Base-by-base conservation (phyloP, 495 filamentous ascomycete species). In the Gamarada debralockiae region DNA sequence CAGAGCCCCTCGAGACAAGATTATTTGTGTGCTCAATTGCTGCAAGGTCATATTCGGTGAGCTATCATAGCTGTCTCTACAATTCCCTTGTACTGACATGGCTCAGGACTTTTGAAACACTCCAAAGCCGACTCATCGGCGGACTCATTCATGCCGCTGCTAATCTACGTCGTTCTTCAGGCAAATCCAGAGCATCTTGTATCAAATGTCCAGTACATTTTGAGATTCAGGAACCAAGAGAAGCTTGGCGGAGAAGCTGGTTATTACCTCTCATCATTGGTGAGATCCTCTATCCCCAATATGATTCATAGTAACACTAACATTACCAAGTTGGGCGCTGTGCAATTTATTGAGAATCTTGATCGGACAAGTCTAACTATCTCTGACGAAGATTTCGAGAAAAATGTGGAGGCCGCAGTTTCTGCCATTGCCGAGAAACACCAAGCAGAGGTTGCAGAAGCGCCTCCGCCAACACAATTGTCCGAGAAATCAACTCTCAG, bases 11-110 rank as follows among this genome's bases (percentile, higher is more conserved):
- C 77, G 93, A 64, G 93, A 99, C 70, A 99, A 99, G 68, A 90
- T 99, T 17, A 97, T 99, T 40, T 97, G 93, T 68, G 89, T 97
- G 46, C 70, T 99, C 40, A 99, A 99, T 70, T 96, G 91, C 71
- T 99, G 93, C 78, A 99, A 99, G 68, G 93, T 99, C 49, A 97
- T 99, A 48, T 97, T 99, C 73, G 93, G 92, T 89, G 67, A 60
- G 79, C 62, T 36, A 17, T 20, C 17, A 8, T 8, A 13, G 18
- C 9, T 6, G 13, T 20, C 22, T 23, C 39, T 23, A 3, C 7
- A 3, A 14, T 22, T 17, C 4, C 29, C 21, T 39, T 18, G 17
- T 33, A 20, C 18, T 70, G 46, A 71, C 39, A 5, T 13, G 50
- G 37, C 3, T 15, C 52, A 91, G 87, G 89, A n/a, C 77, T 96